These are phyloP conservation scores for Trichoderma orchidacearum DNA, from an alignment of 495 filamentous ascomycete species.

Conservation along the genomic window DNA sequence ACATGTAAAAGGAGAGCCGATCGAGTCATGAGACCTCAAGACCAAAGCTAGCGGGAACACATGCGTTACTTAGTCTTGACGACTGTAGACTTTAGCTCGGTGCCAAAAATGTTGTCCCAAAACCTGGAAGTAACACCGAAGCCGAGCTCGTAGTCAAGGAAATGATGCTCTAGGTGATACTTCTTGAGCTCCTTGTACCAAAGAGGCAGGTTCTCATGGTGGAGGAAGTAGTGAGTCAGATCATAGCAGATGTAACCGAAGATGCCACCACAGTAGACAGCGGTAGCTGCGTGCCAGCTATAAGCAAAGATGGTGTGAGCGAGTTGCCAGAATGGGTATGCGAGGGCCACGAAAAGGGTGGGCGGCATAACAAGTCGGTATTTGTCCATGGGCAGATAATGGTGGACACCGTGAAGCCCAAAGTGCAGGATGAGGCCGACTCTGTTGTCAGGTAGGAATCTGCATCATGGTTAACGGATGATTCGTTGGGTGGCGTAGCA, in stretches of 20 bases:
- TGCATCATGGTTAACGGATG: slow-evolving; percentile 17
- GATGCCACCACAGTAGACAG: slow-evolving; percentile 77
- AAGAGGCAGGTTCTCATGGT: slow-evolving; percentile 80
- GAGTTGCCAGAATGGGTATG: slow-evolving; percentile 84
- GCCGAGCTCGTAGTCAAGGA: slow-evolving; percentile 91
- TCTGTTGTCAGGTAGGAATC: slow-evolving; percentile 83
- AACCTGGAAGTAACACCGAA: slow-evolving; percentile 97
- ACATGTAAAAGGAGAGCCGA: background rate
- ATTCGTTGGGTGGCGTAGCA: slow-evolving; percentile 3
- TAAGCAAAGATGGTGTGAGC: slow-evolving; percentile 74
- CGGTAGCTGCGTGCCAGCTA: slow-evolving; percentile 67
- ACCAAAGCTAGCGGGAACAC: background rate
- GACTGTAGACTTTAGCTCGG: slow-evolving; percentile 47
- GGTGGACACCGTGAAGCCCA: slow-evolving; percentile 91
- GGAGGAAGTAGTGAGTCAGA: slow-evolving; percentile 97
- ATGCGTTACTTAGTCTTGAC: slow-evolving; percentile 42
- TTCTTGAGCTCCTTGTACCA: slow-evolving; percentile 90
- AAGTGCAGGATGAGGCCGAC: slow-evolving; percentile 86
- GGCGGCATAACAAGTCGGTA: slow-evolving; percentile 97
- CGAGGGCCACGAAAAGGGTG: slow-evolving; percentile 70
- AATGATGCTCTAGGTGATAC: slow-evolving; percentile 94
- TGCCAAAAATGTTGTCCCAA: slow-evolving; percentile 91
- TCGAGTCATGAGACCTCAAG: background rate
- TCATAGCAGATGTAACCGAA: slow-evolving; percentile 97
- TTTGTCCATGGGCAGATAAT: slow-evolving; percentile 97